Evolutionary conservation across 1,284 basidiomycete species (phyloP).

Genomic region (Ceratobasidium sp.): DNA sequence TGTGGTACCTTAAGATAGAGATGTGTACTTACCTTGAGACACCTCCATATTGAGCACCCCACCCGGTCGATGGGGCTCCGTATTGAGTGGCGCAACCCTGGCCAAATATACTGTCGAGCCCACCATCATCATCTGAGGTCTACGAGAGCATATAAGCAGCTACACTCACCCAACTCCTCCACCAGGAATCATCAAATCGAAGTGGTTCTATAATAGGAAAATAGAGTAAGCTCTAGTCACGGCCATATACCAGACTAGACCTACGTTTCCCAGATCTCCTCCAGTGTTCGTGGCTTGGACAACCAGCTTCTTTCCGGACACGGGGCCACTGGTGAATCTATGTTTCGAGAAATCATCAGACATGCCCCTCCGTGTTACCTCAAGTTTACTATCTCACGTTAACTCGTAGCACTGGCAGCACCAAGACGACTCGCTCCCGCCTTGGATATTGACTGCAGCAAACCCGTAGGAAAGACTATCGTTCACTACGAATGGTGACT

Average conservation of each 20-base stretch:
- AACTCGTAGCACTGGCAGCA: slow-evolving; percentile 51
- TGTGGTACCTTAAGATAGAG: not conserved
- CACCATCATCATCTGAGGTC: not conserved
- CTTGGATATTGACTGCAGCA: slow-evolving; percentile 49
- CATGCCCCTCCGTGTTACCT: not conserved
- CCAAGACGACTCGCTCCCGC: slow-evolving; percentile 47
- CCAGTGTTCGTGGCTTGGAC: slow-evolving; percentile 51
- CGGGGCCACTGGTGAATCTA: slow-evolving; percentile 50
- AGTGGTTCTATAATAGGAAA: slow-evolving; percentile 41
- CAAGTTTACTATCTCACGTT: slow-evolving; percentile 13
- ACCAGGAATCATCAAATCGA: slow-evolving; percentile 51
- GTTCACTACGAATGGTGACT: slow-evolving; percentile 49
- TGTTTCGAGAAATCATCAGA: no score
- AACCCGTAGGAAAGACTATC: slow-evolving; percentile 48
- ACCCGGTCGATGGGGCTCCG: slow-evolving; percentile 45
- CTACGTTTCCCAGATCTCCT: slow-evolving; percentile 48
- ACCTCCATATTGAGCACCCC: slow-evolving; percentile 49
- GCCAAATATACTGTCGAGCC: slow-evolving; percentile 29
- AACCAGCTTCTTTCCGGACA: slow-evolving; percentile 48
- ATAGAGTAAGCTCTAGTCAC: not conserved
- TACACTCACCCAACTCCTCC: slow-evolving; percentile 49
- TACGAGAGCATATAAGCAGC: not conserved
- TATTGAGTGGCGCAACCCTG: slow-evolving; percentile 50
- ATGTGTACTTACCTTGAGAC: slow-evolving; percentile 47
- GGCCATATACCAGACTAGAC: not conserved